Conservation (phyloP, 1,284 basidiomycete genomes). For the Leccinum angustisporum region DNA sequence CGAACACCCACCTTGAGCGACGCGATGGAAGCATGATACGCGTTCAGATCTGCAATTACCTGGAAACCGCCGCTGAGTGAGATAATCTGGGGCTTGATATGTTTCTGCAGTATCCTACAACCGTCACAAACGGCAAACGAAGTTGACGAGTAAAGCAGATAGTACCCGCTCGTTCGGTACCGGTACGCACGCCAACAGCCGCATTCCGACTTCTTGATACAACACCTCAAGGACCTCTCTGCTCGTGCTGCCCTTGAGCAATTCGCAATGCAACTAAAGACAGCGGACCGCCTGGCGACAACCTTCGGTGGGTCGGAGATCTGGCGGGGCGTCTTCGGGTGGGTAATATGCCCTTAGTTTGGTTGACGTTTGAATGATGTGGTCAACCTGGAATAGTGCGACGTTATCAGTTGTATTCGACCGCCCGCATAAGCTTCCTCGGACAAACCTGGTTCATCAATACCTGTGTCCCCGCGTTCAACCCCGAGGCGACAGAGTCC, state of each 20-base stretch:
- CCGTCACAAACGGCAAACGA: not conserved
- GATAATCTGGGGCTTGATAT: constrained; percentile 96
- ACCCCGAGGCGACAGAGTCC: constrained; percentile 87
- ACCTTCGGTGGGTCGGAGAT: constrained; percentile 83
- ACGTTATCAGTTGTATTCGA: constrained; percentile 9
- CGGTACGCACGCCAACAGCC: constrained; percentile 75
- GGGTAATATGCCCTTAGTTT: constrained; percentile 90
- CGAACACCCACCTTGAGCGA: constrained; percentile 62
- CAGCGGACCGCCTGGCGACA: constrained; percentile 86
- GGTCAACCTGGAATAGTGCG: constrained; percentile 70
- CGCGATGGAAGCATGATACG: constrained; percentile 86
- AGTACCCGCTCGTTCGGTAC: not conserved
- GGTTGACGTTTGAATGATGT: constrained; percentile 84
- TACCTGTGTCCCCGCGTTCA: constrained; percentile 94
- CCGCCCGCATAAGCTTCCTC: not conserved
- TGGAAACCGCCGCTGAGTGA: constrained; percentile 92
- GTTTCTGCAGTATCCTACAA: constrained; percentile 87
- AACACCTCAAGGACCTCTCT: constrained; percentile 97
- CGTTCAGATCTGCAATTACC: constrained; percentile 94
- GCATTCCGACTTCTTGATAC: constrained; percentile 94
- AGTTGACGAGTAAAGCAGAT: not conserved
- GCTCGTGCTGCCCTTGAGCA: constrained; percentile 90
- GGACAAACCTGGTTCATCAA: constrained; percentile 85
- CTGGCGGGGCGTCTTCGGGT: constrained; percentile 69
- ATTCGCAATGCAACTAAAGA: constrained; percentile 85